Evolutionary conservation across 2,329 filamentous ascomycete genomes (phyloP), one percentile per base, ranked within the genome.

Genomic region (Thielaviopsis ethacetica): DNA sequence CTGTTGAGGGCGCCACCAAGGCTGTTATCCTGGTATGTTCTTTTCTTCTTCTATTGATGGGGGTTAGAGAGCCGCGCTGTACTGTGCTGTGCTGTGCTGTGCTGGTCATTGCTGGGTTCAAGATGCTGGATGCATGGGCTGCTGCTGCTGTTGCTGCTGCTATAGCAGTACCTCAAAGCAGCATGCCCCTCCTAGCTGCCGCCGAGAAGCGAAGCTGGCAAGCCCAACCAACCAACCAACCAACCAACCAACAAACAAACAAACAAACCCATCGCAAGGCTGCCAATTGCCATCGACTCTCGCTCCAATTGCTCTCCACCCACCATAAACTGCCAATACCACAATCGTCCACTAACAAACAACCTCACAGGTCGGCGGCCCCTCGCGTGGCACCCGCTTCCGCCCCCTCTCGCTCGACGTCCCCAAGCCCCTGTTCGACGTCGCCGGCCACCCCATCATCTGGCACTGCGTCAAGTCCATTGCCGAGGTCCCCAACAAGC

Each of bases 361-460:
- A 53, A 51, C 54, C 54, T 30, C 47, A 49, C 30, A 96, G 91
- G 91, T 97, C 68, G 91, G 91, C 65, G 91, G 93, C 62, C 91
- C 93, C 59, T 96, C 91, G 61, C 83, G 93, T 78, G 93, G 93
- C 70, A 98, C 93, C 63, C 83, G 93, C 65, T 97, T 97, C 76
- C 83, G 93, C 66, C 93, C 93, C 66, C 80, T 98, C 65, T 95
- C 90, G 59, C 86, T 97, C 67, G 93, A 98, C 74, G 79, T 96
- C 59, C 93, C 93, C 66, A 97, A 97, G 89, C 93, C 93, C 64
- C 87, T 98, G 66, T 97, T 98, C 76, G 91, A 96, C 72, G 90
- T 98, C 68, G 93, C 93, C 65, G 93, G 93, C 66, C 93, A 98
- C 74, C 90, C 91, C 66, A 97, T 98, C 75, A 90, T 97, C 76